Base-by-base conservation (phyloP, 163 green algal genomes). In the Dunaliella salina region DNA sequence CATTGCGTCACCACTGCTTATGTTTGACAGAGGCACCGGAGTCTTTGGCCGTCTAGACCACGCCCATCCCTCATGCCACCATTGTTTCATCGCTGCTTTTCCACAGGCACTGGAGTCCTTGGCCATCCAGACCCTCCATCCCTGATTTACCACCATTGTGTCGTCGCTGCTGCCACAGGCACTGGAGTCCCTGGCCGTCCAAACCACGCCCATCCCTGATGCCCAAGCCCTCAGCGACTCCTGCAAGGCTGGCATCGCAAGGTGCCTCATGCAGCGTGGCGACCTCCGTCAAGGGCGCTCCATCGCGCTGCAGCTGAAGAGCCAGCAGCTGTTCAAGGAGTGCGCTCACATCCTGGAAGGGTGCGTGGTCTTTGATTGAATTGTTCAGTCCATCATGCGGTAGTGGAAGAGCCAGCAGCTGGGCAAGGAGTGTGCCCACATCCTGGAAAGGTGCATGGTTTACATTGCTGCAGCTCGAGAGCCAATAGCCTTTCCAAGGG, bases 301-400 rank as follows among this genome's bases (percentile, higher is more conserved):
- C 71, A 35, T 79, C 40, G 72, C 82, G 33, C 80, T 95, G 80
- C 83, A 92, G 34, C 83, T 87, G 82, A 90, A 90, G 84, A 92
- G 88, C 86, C 75, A 86, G 84, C 33, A 81, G 69, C 88, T 97
- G 24, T 96, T 87, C 89, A 93, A 93, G 84, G 93, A 96, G 80
- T 95, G 90, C 75, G 91, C 85, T 24, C 83, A 88, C 26, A 95
- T 96, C 72, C 81, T 96, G 80, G 94, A 96, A 89, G 81, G 85
- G 88, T 91, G 88, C 29, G 88, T 50, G 40, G 8, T 50, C 8
- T 50, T 50, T 3, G 3, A 0, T 59, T 80, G 11, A 79, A 33
- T 30, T 4, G 59, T 12, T 79, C 5, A 5, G 13, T 79, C 29
- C 25, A 79, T 33, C 25, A 29, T 30, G 13, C 67, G 8, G 67